Percentiles rank a stretch among this genome's conserved stretches.
Conservation (phyloP, 345 rosid genomes). For the Lepidium africanum region DNA sequence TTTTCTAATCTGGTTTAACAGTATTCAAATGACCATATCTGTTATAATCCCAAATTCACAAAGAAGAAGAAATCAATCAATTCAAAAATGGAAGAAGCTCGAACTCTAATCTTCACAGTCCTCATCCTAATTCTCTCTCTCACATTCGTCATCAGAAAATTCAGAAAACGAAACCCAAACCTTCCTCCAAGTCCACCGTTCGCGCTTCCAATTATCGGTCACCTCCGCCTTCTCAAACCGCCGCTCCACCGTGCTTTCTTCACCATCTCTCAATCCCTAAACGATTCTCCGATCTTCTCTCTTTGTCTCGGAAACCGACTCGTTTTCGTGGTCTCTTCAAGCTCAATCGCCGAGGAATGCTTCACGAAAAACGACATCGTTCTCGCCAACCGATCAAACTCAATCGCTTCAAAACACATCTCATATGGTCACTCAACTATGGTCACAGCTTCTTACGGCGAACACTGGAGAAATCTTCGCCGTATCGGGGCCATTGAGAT, state of each 20-base stretch:
- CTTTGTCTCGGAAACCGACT: not conserved
- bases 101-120: not conserved
- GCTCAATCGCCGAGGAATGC: not conserved
- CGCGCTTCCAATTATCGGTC: not conserved
- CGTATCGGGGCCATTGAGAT: slow-evolving; percentile 1
- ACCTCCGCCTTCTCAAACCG: not conserved
- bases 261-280: not conserved
- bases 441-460: not conserved
- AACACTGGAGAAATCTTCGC: not conserved
- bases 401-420: not conserved
- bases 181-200: not conserved
- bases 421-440: not conserved
- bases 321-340: not conserved
- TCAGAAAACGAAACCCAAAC: not conserved
- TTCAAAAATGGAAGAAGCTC: not conserved
- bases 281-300: not conserved
- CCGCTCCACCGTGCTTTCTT: not conserved
- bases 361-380: not conserved
- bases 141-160: not conserved
- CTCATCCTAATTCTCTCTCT: not conserved
- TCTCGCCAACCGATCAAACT: not conserved
- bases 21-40: too few species aligned
- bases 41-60: not conserved
- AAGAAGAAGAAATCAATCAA: not conserved
- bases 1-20: too few species aligned